These are phyloP conservation scores for Ogataea parapolymorpha DNA, from an alignment of 805 yeast genomes.

Conservation along the genomic window DNA sequence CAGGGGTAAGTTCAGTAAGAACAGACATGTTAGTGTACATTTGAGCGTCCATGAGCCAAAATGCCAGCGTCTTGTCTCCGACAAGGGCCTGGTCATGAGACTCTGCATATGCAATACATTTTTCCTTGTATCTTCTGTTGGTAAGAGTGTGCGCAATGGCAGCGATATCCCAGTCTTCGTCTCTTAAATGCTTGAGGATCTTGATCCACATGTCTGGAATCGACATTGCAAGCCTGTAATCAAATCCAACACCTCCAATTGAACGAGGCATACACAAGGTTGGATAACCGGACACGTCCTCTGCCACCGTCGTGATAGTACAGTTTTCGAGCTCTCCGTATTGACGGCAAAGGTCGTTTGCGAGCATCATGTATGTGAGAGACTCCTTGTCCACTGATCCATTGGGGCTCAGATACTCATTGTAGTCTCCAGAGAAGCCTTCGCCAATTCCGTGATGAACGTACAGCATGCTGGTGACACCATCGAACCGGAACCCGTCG, in stretches of 20 bases:
- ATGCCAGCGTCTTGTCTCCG: slow-evolving; percentile 94
- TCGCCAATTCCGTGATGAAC: slow-evolving; percentile 88
- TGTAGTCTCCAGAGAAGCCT: slow-evolving; percentile 88
- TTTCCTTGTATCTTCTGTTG: slow-evolving; percentile 84
- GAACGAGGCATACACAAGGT: slow-evolving; percentile 75
- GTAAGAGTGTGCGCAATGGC: slow-evolving; percentile 76
- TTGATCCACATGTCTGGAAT: slow-evolving; percentile 99
- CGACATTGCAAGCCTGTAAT: slow-evolving; percentile 94
- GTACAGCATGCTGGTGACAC: slow-evolving; percentile 92
- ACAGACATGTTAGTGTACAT: slow-evolving; percentile 96
- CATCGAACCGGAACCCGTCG: slow-evolving; percentile 96
- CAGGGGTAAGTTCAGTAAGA: slow-evolving; percentile 66
- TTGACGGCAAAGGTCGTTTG: slow-evolving; percentile 70
- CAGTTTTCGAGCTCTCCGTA: slow-evolving; percentile 35
- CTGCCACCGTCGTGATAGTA: slow-evolving; percentile 74
- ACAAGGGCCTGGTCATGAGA: slow-evolving; percentile 97
- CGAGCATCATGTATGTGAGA: slow-evolving; percentile 79
- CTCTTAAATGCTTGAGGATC: slow-evolving; percentile 72
- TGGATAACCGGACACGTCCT: slow-evolving; percentile 97
- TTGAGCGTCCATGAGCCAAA: slow-evolving; percentile 98
- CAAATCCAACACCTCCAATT: slow-evolving; percentile 89
- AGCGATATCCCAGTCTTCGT: slow-evolving; percentile 91
- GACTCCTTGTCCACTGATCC: slow-evolving; percentile 85
- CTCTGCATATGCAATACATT: slow-evolving; percentile 89
- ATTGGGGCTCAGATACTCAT: slow-evolving; percentile 78